Conservation (phyloP, 768 basidiomycete genomes). For the Pholiota microspora region DNA sequence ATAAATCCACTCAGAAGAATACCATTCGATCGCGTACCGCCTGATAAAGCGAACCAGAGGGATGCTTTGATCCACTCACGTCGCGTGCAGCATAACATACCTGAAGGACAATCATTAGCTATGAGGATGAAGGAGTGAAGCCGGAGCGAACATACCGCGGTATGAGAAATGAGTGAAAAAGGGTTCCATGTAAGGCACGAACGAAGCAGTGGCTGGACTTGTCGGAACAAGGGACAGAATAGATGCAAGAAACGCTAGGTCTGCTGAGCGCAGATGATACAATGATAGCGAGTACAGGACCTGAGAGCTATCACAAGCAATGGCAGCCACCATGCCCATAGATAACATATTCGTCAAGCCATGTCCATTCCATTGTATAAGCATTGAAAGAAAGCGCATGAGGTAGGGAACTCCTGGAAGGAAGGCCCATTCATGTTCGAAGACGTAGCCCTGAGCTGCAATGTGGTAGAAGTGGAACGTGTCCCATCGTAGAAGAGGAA, state of each 20-base stretch:
- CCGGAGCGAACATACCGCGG: conserved; percentile 39
- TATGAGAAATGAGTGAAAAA: conserved; percentile 85
- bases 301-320: conserved; percentile 40
- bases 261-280: conserved; percentile 49
- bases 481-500: conserved; percentile 78
- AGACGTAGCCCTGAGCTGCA: conserved; percentile 52
- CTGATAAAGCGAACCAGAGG: conserved; percentile 60
- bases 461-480: conserved; percentile 75
- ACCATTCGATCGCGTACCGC: conserved; percentile 75
- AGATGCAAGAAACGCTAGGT: conserved; percentile 59
- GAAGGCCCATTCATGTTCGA: conserved; percentile 90
- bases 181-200: conserved; percentile 80
- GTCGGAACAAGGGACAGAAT: conserved; percentile 76
- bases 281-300: conserved; percentile 60
- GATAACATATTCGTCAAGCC: conserved; percentile 28
- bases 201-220: conserved; percentile 71
- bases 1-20: conserved; percentile 76
- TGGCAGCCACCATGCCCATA: conserved; percentile 33
- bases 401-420: conserved; percentile 65
- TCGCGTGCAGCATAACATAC: conserved; percentile 57
- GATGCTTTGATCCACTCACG: conserved; percentile 55
- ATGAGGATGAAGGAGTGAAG: not conserved
- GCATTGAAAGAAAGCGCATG: conserved; percentile 39
- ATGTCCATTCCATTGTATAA: conserved; percentile 16
- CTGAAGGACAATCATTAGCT: conserved; percentile 26